Evolutionary conservation across 1,284 basidiomycete genomes (phyloP).

Genomic region (Apiotrichum laibachii): DNA sequence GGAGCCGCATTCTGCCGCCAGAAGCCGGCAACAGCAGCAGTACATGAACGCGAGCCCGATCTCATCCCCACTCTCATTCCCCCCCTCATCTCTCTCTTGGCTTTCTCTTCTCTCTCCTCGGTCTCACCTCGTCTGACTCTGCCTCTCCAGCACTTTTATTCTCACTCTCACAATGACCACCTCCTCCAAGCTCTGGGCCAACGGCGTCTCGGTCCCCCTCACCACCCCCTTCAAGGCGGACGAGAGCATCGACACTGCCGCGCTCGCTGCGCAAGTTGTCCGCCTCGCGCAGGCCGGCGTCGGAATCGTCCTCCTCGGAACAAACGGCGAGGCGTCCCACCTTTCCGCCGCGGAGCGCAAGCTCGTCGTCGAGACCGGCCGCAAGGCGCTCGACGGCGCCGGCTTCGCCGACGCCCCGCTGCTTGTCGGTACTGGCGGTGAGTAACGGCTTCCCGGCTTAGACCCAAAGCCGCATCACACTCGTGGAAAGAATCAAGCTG

Average conservation of each 20-base stretch:
- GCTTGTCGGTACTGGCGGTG: constrained; percentile 80
- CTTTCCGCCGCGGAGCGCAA: constrained; percentile 68
- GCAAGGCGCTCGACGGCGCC: constrained; percentile 69
- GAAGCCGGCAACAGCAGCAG: background rate
- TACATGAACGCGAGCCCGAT: background rate
- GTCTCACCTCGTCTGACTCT: background rate
- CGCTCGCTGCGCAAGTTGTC: constrained; percentile 52
- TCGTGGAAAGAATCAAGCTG: background rate
- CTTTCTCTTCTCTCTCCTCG: background rate
- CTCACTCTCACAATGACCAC: constrained; percentile 5
- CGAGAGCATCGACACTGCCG: constrained; percentile 48
- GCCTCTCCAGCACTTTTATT: background rate
- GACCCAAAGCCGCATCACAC: too few species aligned
- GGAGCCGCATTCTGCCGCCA: background rate
- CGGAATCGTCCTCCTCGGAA: constrained; percentile 53
- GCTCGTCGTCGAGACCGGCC: constrained; percentile 62
- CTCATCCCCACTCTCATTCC: background rate
- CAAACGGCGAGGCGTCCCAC: constrained; percentile 58
- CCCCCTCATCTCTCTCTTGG: background rate
- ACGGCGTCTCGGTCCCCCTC: constrained; percentile 56
- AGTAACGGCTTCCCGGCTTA: constrained; percentile 27
- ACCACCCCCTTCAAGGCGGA: constrained; percentile 52
- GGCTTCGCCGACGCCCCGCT: constrained; percentile 67
- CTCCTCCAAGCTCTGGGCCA: constrained; percentile 30
- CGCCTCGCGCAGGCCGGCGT: constrained; percentile 52